Conservation (phyloP, 192 early-diverging fungal species). For the Powellomyces hirtus region DNA sequence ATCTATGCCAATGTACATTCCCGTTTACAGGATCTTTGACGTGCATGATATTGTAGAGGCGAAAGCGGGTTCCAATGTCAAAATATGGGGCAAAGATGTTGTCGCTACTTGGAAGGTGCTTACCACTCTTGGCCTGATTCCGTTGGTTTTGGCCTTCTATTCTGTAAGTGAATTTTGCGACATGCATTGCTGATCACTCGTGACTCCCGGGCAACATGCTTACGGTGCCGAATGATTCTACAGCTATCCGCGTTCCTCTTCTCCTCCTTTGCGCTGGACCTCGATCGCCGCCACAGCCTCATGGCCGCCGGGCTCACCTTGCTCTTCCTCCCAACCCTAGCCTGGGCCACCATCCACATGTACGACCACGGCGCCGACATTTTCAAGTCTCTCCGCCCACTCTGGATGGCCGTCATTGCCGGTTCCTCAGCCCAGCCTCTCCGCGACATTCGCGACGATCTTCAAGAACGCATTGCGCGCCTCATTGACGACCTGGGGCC, state of each 20-base stretch:
- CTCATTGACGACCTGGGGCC: slow-evolving; percentile 84
- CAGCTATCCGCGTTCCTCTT: slow-evolving; percentile 13
- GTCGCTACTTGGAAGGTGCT: slow-evolving; percentile 90
- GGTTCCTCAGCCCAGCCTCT: slow-evolving; percentile 53
- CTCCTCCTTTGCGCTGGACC: slow-evolving; percentile 14
- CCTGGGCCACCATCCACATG: slow-evolving; percentile 36
- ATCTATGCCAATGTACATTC: slow-evolving; percentile 1
- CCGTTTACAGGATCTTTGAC: slow-evolving; percentile 15
- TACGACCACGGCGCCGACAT: slow-evolving; percentile 45
- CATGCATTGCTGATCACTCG: too few relatives aligned
- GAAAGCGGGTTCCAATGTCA: slow-evolving; percentile 84
- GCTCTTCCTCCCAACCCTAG: slow-evolving; percentile 54
- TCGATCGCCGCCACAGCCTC: slow-evolving; percentile 33
- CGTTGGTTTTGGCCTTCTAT: slow-evolving; percentile 37
- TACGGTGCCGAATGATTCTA: too few relatives aligned
- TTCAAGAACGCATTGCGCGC: slow-evolving; percentile 73
- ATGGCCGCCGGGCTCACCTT: slow-evolving; percentile 36
- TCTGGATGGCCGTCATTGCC: slow-evolving; percentile 68
- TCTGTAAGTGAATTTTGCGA: slow-evolving; percentile 17
- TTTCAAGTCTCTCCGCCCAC: slow-evolving; percentile 73
- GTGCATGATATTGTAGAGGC: slow-evolving; percentile 52
- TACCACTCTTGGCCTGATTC: slow-evolving; percentile 52
- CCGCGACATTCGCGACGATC: slow-evolving; percentile 63
- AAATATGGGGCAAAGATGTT: slow-evolving; percentile 92
- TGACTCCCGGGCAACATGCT: too few relatives aligned